Conservation (phyloP, 2,329 filamentous ascomycete genomes). For the Ophiocordyceps camponoti-floridani region DNA sequence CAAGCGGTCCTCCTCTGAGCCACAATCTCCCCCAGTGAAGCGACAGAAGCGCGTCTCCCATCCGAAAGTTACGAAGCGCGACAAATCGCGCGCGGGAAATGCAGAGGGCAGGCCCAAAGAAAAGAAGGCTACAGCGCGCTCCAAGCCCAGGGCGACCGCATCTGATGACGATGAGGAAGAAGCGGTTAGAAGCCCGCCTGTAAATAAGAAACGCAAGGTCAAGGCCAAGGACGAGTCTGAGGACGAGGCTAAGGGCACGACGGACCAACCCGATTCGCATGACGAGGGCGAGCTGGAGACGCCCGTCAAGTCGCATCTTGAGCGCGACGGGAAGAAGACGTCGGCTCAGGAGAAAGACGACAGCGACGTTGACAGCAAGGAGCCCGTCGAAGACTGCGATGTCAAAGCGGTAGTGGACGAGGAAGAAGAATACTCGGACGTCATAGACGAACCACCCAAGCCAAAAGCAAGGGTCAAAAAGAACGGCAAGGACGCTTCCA, state of each 20-base stretch:
- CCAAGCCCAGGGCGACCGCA: conserved; percentile 3
- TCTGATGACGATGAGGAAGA: conserved; percentile 3
- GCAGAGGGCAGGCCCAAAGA: conserved; percentile 2
- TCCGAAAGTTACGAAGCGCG: conserved; percentile 14
- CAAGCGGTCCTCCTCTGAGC: conserved; percentile 17
- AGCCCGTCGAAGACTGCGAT: conserved; percentile 6
- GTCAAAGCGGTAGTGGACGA: conserved; percentile 9
- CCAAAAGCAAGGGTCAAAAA: conserved; percentile 38
- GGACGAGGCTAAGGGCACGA: conserved; percentile 3
- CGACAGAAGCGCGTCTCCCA: conserved; percentile 19
- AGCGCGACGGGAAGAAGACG: conserved; percentile 3
- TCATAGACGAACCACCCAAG: conserved; percentile 55
- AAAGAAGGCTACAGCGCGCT: conserved; percentile 2
- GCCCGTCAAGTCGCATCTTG: not conserved
- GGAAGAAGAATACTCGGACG: conserved; percentile 23
- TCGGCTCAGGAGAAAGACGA: conserved; percentile 2
- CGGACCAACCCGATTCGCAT: conserved; percentile 3
- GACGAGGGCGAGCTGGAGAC: not conserved
- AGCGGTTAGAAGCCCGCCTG: not conserved
- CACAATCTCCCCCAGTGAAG: conserved; percentile 17
- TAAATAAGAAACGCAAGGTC: conserved; percentile 3
- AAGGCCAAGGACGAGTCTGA: conserved; percentile 2
- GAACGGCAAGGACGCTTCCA: conserved; percentile 14
- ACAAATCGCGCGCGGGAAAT: conserved; percentile 4
- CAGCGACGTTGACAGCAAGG: conserved; percentile 6